A percentile compares a stretch with the other conserved stretches of the same genome.
These are phyloP conservation scores for Spergularia azorica DNA, from an alignment of 179 eudicot species.

Conservation along the genomic window DNA sequence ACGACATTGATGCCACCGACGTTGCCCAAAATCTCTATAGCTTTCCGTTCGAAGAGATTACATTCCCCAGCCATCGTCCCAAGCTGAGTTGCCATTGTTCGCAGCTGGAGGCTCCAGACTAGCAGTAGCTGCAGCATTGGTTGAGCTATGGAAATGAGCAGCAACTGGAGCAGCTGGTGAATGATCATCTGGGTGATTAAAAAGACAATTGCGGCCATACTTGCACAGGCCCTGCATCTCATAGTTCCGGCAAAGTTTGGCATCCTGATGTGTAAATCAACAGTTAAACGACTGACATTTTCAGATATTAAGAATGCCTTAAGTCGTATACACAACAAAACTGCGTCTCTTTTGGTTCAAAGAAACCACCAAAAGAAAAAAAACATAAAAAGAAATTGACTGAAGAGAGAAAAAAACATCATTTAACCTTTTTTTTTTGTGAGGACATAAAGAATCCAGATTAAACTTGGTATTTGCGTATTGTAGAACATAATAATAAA, in stretches of 20 bases:
- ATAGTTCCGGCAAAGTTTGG: conserved; percentile 45
- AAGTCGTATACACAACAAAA: not conserved
- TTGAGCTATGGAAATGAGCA: conserved; percentile 19
- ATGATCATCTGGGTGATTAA: conserved; percentile 38
- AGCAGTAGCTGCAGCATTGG: conserved; percentile 20
- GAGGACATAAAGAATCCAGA: no score
- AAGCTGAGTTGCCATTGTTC: conserved; percentile 26
- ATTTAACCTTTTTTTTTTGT: no score
- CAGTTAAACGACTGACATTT: not conserved
- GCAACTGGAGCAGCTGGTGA: conserved; percentile 27
- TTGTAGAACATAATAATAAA: not conserved
- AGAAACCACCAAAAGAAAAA: not conserved
- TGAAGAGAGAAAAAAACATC: no score
- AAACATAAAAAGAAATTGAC: not conserved
- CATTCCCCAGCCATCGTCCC: conserved; percentile 45
- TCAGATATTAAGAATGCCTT: not conserved
- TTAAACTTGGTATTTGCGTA: no score
- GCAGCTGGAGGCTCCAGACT: conserved; percentile 20
- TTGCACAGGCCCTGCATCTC: conserved; percentile 49
- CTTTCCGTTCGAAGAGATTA: conserved; percentile 10
- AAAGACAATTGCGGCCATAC: conserved; percentile 39
- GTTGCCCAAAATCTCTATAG: conserved; percentile 17
- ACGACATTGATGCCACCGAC: conserved; percentile 16
- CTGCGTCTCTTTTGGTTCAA: not conserved
- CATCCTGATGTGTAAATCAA: conserved; percentile 35